Base-by-base conservation (phyloP, 768 basidiomycete genomes). In the Pleurotus ostreatus region DNA sequence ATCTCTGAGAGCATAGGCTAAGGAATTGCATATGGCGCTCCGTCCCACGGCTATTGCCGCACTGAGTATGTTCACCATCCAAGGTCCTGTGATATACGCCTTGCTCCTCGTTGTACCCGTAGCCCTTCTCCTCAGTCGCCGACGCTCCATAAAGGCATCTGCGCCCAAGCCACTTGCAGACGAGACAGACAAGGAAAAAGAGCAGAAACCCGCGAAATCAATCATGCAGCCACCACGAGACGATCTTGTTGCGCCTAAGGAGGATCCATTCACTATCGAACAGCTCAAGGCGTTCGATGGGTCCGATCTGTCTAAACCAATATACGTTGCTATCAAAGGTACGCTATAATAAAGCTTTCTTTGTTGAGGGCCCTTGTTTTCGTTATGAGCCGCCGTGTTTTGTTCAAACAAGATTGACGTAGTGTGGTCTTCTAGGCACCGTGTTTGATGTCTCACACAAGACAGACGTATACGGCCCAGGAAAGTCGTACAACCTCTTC, bases 261-360 rank as follows among this genome's bases (percentile, higher is more conserved):
- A 87, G 60, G 87, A 92, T 67, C 87, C 89, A 0, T 90, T 83
- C 74, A 88, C 90, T 0, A 76, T 77, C 13, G 79, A 80, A 59
- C 70, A 89, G 60, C 77, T 98, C 57, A 84, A 78, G 39, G 60
- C 77, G 63, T 94, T 77, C 67, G 84, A 94, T 69, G 95, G 95
- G 15, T 73, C 76, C 0, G 81, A 85, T 59, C 66, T 77, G 0
- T 64, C 70, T 40, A 83, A 82, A 62, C 91, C 92, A 0, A 91
- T 98, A 59, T 94, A 89, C 62, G 88, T 98, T 43, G 88, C 93
- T 26, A 95, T 98, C 74, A 98, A 97, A 78, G 92, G 92, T 86
- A 57, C 43, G 66, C 62, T 18, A 16, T 30, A 26, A 11, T 34
- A 9, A 9, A 34, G 30, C 3, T 34, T 34, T 11, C 9, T 34